Evolutionary conservation across 108 stramenopile species (phyloP), one percentile per base, ranked within the genome.

Genomic region (Skeletonema costatum): DNA sequence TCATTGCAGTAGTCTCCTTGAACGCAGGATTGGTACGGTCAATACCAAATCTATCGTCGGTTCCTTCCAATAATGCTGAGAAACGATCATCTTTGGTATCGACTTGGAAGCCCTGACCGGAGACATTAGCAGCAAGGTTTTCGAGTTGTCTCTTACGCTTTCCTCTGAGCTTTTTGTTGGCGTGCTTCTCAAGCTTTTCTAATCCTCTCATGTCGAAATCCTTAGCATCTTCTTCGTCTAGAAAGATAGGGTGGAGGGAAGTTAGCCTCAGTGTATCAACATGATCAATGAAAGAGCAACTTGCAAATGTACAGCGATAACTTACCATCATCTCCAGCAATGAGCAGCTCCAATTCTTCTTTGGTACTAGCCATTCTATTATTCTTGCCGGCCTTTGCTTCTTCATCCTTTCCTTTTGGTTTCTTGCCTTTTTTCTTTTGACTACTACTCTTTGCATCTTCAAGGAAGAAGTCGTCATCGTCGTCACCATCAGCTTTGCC

Each of bases 1-100:
- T 91, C 97, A 98, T 97, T 14, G 90, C 98, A 41, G 85, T 69
- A 12, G 98, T 98, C 38, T 97, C 93, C 80, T 91, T 96, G 82
- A 82, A 98, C 60, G 85, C 73, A 2, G 92, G 83, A 73, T 92
- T 91, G 2, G 97, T 97, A 32, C 87, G 84, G 73, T 98, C 98
- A 69, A 98, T 97, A 19, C 97, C 98, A 73, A 95, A 98, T 29
- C 90, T 71, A 60, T 86, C 92, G 82, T 98, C 93, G 11, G 62
- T 58, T 30, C 98, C 98, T 69, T 97, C 93, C 33, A 98, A 76
- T 39, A 98, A 82, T 14, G 91, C 93, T 4, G 91, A 75, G 63
- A 98, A 98, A 19, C 98, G 93, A 71, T 85, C 73, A 80, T 98
- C 98, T 38, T 64, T 62, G 5, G 87, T 75, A 75, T 98, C 91